A percentile compares a stretch with the other conserved stretches of the same genome.
These are phyloP conservation scores for Taphrina populina DNA, from an alignment of 1,139 yeast species.

Conservation along the genomic window DNA sequence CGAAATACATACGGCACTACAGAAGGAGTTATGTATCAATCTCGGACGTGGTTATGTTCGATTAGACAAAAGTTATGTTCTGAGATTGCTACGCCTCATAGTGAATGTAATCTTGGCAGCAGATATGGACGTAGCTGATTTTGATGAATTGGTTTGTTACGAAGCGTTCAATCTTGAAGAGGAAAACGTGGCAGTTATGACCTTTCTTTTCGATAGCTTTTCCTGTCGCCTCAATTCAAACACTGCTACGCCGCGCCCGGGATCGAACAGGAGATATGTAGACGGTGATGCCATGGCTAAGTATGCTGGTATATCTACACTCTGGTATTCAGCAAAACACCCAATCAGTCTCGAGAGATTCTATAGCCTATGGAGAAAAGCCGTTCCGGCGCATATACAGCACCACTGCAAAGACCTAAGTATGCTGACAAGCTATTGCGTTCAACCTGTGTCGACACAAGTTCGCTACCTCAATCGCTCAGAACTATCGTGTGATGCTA, in stretches of 20 bases:
- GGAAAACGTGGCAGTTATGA: conserved; percentile 4
- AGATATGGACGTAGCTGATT: conserved; percentile 1
- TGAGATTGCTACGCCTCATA: conserved; percentile 4
- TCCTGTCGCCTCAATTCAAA: background rate
- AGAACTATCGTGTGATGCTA: conserved; percentile 4
- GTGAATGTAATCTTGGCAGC: conserved; percentile 4
- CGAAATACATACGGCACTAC: conserved; percentile 8
- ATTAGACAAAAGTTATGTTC: conserved; percentile 9
- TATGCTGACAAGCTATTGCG: conserved; percentile 5
- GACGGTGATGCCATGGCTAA: conserved; percentile 8
- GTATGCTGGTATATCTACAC: conserved; percentile 10
- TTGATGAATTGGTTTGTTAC: background rate
- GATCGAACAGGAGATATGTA: background rate
- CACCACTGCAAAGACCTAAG: conserved; percentile 2
- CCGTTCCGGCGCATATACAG: conserved; percentile 6
- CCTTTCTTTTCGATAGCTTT: conserved; percentile 8
- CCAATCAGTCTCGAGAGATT: conserved; percentile 9
- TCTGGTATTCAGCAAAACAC: background rate
- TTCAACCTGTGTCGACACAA: conserved; percentile 24
- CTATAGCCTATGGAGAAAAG: conserved; percentile 2
- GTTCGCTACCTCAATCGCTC: conserved; percentile 14
- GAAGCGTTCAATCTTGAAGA: background rate
- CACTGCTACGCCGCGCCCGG: background rate
- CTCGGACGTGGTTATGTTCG: conserved; percentile 8
- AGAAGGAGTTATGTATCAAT: background rate